These are phyloP conservation scores for Triticum timopheevii DNA, from an alignment of 176 grass and related monocot species.

Conservation along the genomic window DNA sequence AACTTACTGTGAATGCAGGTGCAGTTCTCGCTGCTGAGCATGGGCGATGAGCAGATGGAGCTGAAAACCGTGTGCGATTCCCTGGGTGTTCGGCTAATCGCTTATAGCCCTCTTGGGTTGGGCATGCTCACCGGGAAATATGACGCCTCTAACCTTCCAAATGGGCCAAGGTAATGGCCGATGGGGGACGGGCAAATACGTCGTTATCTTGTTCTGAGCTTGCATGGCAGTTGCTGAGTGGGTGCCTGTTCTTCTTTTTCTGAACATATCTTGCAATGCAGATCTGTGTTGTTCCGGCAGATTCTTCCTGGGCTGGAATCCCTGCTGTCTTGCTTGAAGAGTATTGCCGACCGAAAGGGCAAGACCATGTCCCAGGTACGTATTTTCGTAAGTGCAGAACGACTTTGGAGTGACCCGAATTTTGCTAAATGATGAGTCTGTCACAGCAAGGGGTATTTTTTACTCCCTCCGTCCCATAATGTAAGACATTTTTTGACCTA, in stretches of 20 bases:
- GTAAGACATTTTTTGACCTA: too few relatives aligned
- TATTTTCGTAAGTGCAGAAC: not conserved
- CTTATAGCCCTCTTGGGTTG: constrained; percentile 86
- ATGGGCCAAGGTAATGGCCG: constrained; percentile 56
- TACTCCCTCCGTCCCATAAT: too few relatives aligned
- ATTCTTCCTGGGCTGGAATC: constrained; percentile 83
- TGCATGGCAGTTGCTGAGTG: not conserved
- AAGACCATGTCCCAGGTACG: constrained; percentile 93
- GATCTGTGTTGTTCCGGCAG: constrained; percentile 81
- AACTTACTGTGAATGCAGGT: constrained; percentile 48
- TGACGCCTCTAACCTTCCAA: constrained; percentile 64
- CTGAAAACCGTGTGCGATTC: constrained; percentile 81
- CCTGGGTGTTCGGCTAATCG: constrained; percentile 68
- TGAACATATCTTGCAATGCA: constrained; percentile 26
- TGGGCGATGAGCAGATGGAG: constrained; percentile 78
- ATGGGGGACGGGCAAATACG: not conserved
- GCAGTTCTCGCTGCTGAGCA: constrained; percentile 89
- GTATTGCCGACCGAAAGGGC: constrained; percentile 61
- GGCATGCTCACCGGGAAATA: constrained; percentile 93
- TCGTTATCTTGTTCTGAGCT: not conserved
- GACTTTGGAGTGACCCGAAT: not conserved
- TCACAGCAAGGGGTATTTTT: not conserved
- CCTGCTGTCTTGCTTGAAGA: constrained; percentile 56
- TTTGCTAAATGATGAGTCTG: not conserved
- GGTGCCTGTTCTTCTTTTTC: not conserved